These are phyloP conservation scores for Astrothelium subdiscretum DNA, from an alignment of 495 filamentous ascomycete species.

Conservation along the genomic window DNA sequence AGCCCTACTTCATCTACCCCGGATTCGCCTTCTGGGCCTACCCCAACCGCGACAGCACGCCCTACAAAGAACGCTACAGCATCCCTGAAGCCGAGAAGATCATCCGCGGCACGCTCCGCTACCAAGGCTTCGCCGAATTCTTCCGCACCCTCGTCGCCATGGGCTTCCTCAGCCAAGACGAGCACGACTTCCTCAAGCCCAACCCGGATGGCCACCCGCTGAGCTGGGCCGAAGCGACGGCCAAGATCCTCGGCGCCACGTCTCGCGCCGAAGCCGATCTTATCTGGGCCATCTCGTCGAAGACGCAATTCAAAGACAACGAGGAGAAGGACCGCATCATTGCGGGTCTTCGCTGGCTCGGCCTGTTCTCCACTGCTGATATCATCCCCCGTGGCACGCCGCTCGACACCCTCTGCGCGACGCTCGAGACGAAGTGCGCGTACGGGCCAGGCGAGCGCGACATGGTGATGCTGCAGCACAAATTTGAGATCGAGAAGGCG, in stretches of 20 bases:
- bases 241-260: slow-evolving; percentile 56
- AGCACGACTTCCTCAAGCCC: slow-evolving; percentile 45
- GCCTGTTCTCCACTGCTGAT: slow-evolving; percentile 67
- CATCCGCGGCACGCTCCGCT: slow-evolving; percentile 67
- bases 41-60: slow-evolving; percentile 80
- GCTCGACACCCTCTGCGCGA: slow-evolving; percentile 56
- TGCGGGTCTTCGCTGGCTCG: slow-evolving; percentile 71
- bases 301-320: slow-evolving; percentile 55
- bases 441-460: slow-evolving; percentile 77
- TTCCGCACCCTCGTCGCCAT: slow-evolving; percentile 77
- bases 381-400: slow-evolving; percentile 46
- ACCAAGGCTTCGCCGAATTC: slow-evolving; percentile 80
- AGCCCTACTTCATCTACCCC: slow-evolving; percentile 86
- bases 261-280: slow-evolving; percentile 55
- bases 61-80: slow-evolving; percentile 76
- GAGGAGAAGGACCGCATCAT: slow-evolving; percentile 71
- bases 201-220: slow-evolving; percentile 30
- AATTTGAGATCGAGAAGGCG: slow-evolving; percentile 76
- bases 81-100: slow-evolving; percentile 78
- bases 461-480: slow-evolving; percentile 78
- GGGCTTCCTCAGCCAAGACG: slow-evolving; percentile 65
- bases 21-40: slow-evolving; percentile 86
- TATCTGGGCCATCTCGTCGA: slow-evolving; percentile 57
- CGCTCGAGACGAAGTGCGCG: slow-evolving; percentile 84
- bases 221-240: slow-evolving; percentile 71